phyloP scores from a whole-genome alignment of 1,284 basidiomycete species.

The Xerocomus amazonicus region DNA sequence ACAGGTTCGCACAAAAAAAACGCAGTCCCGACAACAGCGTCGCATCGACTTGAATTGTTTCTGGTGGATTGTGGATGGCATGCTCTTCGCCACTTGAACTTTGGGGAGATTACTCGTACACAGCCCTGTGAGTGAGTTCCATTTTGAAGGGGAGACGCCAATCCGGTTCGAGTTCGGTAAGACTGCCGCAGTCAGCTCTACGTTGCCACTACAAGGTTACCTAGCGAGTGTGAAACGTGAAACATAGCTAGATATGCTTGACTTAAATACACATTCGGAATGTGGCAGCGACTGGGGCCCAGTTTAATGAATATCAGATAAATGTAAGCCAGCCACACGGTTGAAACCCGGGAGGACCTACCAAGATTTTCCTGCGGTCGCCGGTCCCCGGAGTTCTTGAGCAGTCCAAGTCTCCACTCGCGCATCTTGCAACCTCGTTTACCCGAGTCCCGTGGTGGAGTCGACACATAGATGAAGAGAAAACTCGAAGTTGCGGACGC shows the following conservation, averaged over 20 bases:
- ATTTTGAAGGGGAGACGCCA: constrained; percentile 9
- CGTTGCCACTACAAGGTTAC: constrained; percentile 4
- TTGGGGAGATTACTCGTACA: constrained; percentile 24
- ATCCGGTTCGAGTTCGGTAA: constrained; percentile 4
- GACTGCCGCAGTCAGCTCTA: constrained; percentile 5
- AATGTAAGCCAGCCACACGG: not conserved
- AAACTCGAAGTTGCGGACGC: constrained; percentile 15
- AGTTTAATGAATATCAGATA: not conserved
- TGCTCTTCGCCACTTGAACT: constrained; percentile 3
- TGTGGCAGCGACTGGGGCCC: not conserved
- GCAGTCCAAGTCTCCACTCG: no score
- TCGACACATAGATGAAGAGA: constrained; percentile 17
- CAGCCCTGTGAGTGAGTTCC: constrained; percentile 14
- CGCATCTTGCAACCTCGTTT: no score
- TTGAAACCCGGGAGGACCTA: not conserved
- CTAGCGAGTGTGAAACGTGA: not conserved
- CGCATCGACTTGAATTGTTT: not conserved
- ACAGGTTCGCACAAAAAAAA: constrained; percentile 19
- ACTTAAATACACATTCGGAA: no score
- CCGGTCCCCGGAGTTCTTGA: constrained; percentile 13
- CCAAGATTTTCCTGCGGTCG: constrained; percentile 10
- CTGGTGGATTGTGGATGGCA: not conserved
- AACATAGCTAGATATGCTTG: not conserved
- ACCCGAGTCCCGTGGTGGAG: no score
- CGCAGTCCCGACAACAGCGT: constrained; percentile 3